Evolutionary conservation across 2,329 filamentous ascomycete species (phyloP).

Genomic region (Verticillium nonalfalfae): DNA sequence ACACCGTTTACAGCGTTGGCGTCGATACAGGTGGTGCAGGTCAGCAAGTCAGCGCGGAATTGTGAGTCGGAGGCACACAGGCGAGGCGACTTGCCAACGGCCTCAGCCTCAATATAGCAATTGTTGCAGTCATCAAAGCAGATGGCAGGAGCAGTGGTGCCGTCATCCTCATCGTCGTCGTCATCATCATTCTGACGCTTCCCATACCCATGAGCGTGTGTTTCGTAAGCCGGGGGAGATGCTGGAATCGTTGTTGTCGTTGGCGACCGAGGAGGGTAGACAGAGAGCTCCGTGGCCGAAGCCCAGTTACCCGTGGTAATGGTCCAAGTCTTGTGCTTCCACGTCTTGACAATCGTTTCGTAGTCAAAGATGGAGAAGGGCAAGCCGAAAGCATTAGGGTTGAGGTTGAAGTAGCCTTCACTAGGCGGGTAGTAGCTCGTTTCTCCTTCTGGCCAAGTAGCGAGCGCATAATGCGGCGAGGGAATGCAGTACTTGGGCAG

Average conservation of each 20-base stretch:
- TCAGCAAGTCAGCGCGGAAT: conserved; percentile 28
- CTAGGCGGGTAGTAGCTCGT: conserved; percentile 46
- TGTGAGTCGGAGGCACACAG: conserved; percentile 38
- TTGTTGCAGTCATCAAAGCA: conserved; percentile 51
- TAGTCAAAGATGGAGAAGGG: conserved; percentile 55
- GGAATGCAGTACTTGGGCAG: conserved; percentile 34
- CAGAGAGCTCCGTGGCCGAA: conserved; percentile 42
- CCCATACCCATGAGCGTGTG: conserved; percentile 8
- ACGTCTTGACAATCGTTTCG: conserved; percentile 27
- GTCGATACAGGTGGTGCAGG: conserved; percentile 37
- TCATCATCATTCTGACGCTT: conserved; percentile 6
- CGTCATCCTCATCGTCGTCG: conserved; percentile 15
- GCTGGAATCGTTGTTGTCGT: conserved; percentile 11
- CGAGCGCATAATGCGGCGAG: conserved; percentile 27
- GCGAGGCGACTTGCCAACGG: conserved; percentile 34
- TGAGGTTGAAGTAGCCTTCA: conserved; percentile 58
- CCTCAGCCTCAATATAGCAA: conserved; percentile 37
- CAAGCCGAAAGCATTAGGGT: conserved; percentile 56
- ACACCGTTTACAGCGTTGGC: conserved; percentile 17
- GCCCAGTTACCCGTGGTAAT: conserved; percentile 49
- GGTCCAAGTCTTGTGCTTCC: conserved; percentile 30
- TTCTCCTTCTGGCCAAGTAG: conserved; percentile 35
- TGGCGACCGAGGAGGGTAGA: conserved; percentile 23
- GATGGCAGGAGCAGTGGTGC: conserved; percentile 29
- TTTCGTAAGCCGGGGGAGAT: conserved; percentile 2